Conservation (phyloP, 208 protist genomes). For the Crithidia sp. region DNA sequence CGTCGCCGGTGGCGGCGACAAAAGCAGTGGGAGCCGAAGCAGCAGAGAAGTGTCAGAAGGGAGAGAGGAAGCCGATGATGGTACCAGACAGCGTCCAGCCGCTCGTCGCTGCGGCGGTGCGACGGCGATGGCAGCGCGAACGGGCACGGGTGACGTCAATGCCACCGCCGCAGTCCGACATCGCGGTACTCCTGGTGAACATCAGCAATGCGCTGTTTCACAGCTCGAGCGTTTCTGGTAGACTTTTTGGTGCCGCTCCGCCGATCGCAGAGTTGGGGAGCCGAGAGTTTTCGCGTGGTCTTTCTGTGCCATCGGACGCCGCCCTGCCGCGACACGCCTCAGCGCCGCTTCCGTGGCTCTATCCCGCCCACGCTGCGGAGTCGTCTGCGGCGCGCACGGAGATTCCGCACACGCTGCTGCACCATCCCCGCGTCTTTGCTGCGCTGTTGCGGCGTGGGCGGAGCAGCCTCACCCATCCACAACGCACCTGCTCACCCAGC, state of each 20-base stretch:
- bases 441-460: slow-evolving; percentile 8
- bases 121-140: slow-evolving; percentile 9
- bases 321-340: no score
- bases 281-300: no score
- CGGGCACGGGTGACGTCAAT: background rate
- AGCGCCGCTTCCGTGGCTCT: background rate
- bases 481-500: no score
- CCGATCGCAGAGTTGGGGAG: no score
- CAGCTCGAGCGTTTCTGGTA: background rate
- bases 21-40: background rate
- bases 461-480: slow-evolving; percentile 1
- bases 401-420: background rate
- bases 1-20: background rate
- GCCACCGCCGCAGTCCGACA: slow-evolving; percentile 10
- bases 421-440: background rate
- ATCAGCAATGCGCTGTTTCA: background rate
- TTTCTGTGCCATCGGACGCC: no score
- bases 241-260: no score
- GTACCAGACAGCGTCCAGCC: background rate
- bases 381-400: background rate
- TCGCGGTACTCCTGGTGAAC: slow-evolving; percentile 3
- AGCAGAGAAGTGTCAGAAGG: background rate
- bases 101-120: background rate
- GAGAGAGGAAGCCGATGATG: background rate
- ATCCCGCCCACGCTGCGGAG: background rate